Evolutionary conservation across 1,139 yeast species (phyloP), one percentile per base, ranked within the genome.

Genomic region (Sugiyamaella neomexicana): DNA sequence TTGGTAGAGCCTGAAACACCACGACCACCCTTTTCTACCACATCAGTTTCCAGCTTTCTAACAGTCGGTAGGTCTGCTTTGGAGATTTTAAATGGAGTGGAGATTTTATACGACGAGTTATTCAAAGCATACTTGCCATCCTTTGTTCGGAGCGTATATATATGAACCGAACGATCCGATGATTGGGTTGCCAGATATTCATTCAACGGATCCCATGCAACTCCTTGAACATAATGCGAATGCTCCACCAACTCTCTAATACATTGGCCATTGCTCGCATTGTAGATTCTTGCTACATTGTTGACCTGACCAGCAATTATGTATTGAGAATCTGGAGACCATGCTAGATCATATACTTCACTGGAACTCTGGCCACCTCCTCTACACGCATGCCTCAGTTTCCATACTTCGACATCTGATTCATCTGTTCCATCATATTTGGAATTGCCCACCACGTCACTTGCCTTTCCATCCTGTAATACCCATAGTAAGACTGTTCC

Each of bases 301-400:
- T 93, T 97, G 89, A 93, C 89, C 9, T 96, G 85, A 1, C 97
- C 99, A 1, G 95, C 82, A n/a, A 87, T 83, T 23, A 93, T 75
- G 65, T 79, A 85, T 55, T 75, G 76, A 1, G 86, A 83, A 64
- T 86, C 86, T 0, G 98, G 97, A 1, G 95, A 86, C 99, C 99
- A 93, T 12, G 87, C 80, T 2, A 93, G 69, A 68, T 93, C 99
- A 69, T 91, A 90, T 16, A 93, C 84, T 68, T 93, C 99, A 37
- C 52, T 55, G 15, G 56, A 54, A 16, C 60, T 53, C 44, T 41
- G 51, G 17, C 93, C 79, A 10, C 81, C 75, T 1, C 85, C 77
- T 47, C 90, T 70, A 63, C 86, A 79, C 23, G 84, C 76, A 32
- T 77, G 74, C 46, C 76, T 73, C 38, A 81, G 72, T 2, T 73